phyloP scores from a whole-genome alignment of 176 grass and related monocot species.

The Ananas comosus region DNA sequence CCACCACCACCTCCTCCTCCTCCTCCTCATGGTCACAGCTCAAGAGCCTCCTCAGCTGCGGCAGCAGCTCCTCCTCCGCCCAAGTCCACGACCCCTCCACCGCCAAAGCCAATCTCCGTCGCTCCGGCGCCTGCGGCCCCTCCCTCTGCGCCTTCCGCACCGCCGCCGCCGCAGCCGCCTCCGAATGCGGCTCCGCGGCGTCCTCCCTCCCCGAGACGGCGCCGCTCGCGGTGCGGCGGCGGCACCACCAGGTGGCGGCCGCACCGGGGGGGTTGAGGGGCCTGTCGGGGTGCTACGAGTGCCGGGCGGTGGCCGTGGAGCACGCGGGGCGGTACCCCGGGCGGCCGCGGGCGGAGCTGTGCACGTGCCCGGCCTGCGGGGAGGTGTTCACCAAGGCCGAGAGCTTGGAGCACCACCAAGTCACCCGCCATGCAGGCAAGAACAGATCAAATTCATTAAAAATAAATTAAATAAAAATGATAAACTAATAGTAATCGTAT shows the following conservation, averaged over 20 bases:
- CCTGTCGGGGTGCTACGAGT: conserved; percentile 75
- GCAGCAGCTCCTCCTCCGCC: conserved; percentile 33
- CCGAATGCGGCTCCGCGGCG: conserved; percentile 29
- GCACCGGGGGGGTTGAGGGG: conserved; percentile 36
- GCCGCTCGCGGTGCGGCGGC: conserved; percentile 7
- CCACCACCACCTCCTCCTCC: not conserved
- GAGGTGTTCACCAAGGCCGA: conserved; percentile 88
- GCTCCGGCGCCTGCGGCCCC: conserved; percentile 22
- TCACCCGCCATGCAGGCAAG: conserved; percentile 67
- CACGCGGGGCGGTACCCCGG: conserved; percentile 40
- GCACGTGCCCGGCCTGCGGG: conserved; percentile 60
- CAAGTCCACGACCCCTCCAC: conserved; percentile 50
- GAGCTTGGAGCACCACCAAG: conserved; percentile 77
- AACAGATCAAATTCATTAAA: not conserved
- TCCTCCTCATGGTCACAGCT: conserved; percentile 71
- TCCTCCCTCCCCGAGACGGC: conserved; percentile 16
- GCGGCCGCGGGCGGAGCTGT: conserved; percentile 35
- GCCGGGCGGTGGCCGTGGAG: conserved; percentile 75
- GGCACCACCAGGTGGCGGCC: conserved; percentile 20
- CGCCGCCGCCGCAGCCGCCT: conserved; percentile 38
- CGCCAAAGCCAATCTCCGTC: conserved; percentile 7
- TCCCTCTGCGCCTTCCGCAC: conserved; percentile 67
- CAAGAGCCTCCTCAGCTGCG: conserved; percentile 78
- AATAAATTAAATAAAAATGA: not conserved
- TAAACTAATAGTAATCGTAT: too few relatives aligned